Conservation (phyloP, 352 stramenopile genomes). For the Phytophthora constricta region DNA sequence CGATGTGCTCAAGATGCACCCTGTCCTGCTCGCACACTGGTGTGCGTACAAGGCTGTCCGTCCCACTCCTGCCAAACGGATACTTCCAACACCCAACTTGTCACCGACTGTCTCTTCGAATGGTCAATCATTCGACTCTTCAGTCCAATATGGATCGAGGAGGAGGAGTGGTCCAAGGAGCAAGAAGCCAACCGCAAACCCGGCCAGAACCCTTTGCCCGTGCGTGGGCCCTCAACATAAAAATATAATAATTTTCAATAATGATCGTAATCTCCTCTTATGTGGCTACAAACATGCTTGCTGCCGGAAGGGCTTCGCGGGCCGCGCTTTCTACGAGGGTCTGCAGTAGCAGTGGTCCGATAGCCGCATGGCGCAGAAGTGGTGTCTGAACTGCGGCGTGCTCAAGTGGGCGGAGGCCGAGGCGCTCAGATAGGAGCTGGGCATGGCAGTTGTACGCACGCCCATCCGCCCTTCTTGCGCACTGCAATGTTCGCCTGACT, state of each 20-base stretch:
- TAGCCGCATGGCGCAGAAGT: constrained; percentile 90
- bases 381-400: constrained; percentile 91
- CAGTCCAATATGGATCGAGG: constrained; percentile 63
- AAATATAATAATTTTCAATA: too few relatives aligned
- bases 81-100: too few relatives aligned
- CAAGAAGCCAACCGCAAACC: constrained; percentile 89
- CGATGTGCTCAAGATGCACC: too few relatives aligned
- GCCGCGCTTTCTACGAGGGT: constrained; percentile 92
- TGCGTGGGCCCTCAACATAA: constrained; percentile 29
- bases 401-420: constrained; percentile 88
- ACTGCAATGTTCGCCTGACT: too few relatives aligned
- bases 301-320: constrained; percentile 70
- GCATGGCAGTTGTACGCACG: constrained; percentile 56
- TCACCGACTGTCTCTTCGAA: too few relatives aligned
- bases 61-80: too few relatives aligned
- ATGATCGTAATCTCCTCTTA: too few relatives aligned
- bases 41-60: too few relatives aligned
- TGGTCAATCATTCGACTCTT: neutral
- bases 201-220: constrained; percentile 85
- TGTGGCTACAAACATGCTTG: too few relatives aligned
- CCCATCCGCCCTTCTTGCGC: too few relatives aligned
- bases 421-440: constrained; percentile 77
- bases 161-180: constrained; percentile 91
- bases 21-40: too few relatives aligned
- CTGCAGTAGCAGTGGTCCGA: constrained; percentile 83